Evolutionary conservation across 108 stramenopile genomes (phyloP).

Genomic region (Hondaea fermentalgiana): DNA sequence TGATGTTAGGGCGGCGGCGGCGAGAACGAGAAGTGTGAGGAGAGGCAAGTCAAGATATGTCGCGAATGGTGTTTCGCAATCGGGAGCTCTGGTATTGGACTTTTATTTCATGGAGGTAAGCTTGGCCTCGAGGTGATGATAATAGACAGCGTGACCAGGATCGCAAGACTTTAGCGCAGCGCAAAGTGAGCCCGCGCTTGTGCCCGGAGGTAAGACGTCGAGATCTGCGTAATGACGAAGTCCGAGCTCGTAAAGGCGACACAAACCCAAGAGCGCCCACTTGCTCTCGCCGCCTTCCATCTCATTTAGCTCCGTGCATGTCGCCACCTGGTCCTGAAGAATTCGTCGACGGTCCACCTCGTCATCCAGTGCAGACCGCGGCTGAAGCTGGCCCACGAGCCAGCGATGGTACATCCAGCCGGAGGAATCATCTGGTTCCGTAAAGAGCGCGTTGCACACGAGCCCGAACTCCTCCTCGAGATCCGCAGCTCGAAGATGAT

Average conservation of each 20-base stretch:
- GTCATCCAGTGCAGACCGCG: not conserved
- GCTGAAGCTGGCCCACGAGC: not conserved
- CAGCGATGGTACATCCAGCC: conserved; percentile 85
- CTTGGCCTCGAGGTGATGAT: not conserved
- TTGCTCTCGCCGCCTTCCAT: not conserved
- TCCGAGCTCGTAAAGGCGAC: not conserved
- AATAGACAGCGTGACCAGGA: not conserved
- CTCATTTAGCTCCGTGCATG: not conserved
- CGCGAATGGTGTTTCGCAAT: too few relatives aligned
- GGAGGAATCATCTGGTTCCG: conserved; percentile 94
- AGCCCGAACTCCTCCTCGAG: conserved; percentile 25
- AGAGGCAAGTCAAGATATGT: too few relatives aligned
- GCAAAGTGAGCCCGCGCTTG: not conserved
- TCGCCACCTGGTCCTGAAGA: not conserved
- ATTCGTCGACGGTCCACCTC: not conserved
- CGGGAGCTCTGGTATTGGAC: too few relatives aligned
- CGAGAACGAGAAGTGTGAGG: too few relatives aligned
- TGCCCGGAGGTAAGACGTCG: too few relatives aligned
- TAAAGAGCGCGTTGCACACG: conserved; percentile 72
- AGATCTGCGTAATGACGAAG: not conserved
- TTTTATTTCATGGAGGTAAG: not conserved
- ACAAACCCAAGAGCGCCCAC: not conserved
- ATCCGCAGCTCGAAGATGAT: not conserved
- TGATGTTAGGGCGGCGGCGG: too few relatives aligned
- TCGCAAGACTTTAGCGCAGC: not conserved